phyloP scores from a whole-genome alignment of 345 rosid genomes.

The Lepidium didymum region DNA sequence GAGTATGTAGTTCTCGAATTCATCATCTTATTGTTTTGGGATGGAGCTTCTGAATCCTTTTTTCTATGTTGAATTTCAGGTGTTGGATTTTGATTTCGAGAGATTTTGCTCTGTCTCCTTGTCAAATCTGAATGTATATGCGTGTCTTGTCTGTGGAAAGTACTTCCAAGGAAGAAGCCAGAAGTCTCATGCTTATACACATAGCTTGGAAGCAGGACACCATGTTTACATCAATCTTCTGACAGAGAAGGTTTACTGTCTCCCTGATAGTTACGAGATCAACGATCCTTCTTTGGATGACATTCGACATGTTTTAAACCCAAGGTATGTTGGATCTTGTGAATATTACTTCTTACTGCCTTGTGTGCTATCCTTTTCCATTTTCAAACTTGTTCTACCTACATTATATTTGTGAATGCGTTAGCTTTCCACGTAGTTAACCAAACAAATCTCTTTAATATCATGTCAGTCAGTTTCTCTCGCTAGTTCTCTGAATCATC shows the following conservation, averaged over 20 bases:
- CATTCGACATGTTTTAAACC: constrained; percentile 85
- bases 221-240: constrained; percentile 89
- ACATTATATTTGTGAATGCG: background rate
- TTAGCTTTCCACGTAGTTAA: background rate
- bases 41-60: background rate
- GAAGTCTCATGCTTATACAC: constrained; percentile 95
- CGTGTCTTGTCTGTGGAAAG: constrained; percentile 95
- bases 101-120: constrained; percentile 88
- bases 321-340: constrained; percentile 45
- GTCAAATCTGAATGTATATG: constrained; percentile 85
- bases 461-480: background rate
- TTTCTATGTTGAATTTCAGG: constrained; percentile 34
- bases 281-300: constrained; percentile 94
- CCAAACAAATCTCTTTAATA: background rate
- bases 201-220: constrained; percentile 96
- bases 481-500: background rate
- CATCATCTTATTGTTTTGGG: background rate
- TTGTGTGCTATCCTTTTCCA: background rate
- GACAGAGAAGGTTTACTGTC: constrained; percentile 90
- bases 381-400: background rate
- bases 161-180: constrained; percentile 94
- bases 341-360: background rate
- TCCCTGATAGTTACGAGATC: constrained; percentile 97
- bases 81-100: constrained; percentile 97
- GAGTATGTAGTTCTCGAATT: background rate